Percentiles rank a stretch among this genome's conserved stretches.
Evolutionary conservation across 2,329 filamentous ascomycete genomes (phyloP).

Genomic region (Didymella glomerata): DNA sequence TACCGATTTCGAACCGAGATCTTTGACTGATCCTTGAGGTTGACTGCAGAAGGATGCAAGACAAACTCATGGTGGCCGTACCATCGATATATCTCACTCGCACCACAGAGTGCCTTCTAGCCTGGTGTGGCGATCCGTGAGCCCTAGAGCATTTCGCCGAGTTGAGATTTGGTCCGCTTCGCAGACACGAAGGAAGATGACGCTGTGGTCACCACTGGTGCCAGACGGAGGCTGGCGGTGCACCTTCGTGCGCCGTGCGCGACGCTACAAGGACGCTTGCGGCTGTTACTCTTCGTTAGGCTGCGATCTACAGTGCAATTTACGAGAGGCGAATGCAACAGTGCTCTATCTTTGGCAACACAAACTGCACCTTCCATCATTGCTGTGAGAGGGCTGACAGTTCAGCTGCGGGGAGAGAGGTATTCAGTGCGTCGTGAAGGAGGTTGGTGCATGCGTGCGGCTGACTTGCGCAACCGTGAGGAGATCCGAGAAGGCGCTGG

Average conservation of each 20-base stretch:
- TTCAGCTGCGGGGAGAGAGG: slow-evolving; percentile 9
- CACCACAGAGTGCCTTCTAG: not conserved
- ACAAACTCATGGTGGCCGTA: slow-evolving; percentile 1
- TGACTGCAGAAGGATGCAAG: slow-evolving; percentile 11
- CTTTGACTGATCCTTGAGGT: slow-evolving; percentile 6
- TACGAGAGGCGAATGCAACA: slow-evolving; percentile 18
- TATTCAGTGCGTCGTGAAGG: not conserved
- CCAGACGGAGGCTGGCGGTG: slow-evolving; percentile 8
- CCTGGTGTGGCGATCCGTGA: slow-evolving; percentile 1
- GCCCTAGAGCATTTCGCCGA: not conserved
- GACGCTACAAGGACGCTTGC: slow-evolving; percentile 19
- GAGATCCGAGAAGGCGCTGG: slow-evolving; percentile 12
- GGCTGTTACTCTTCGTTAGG: slow-evolving; percentile 13
- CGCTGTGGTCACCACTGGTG: slow-evolving; percentile 8
- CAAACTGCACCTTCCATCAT: slow-evolving; percentile 8
- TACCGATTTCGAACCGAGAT: slow-evolving; percentile 7
- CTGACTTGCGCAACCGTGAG: slow-evolving; percentile 13
- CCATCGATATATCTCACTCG: slow-evolving; percentile 17
- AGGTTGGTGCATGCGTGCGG: slow-evolving; percentile 3
- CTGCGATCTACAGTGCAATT: slow-evolving; percentile 12
- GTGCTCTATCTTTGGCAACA: slow-evolving; percentile 20
- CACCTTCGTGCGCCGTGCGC: slow-evolving; percentile 16
- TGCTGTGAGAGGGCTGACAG: slow-evolving; percentile 2
- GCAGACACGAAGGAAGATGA: slow-evolving; percentile 19
- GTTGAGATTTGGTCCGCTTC: not conserved